Evolutionary conservation across 129 eudicot species (phyloP), one percentile per base, ranked within the genome.

Genomic region (Helichrysum umbraculigerum): DNA sequence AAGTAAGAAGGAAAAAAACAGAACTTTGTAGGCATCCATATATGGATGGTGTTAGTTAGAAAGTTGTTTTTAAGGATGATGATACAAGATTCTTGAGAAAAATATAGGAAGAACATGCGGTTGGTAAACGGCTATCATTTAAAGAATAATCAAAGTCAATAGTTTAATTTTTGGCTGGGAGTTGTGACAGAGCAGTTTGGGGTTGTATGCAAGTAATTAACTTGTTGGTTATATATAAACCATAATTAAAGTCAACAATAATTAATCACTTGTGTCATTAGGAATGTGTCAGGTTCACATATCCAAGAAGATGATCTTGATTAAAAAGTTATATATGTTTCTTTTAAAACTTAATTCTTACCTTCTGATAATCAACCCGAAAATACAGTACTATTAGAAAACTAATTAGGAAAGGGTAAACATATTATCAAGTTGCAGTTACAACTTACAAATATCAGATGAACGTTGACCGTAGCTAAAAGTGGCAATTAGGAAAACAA

Each of bases 11-110:
- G 64, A 25, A 66, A 4, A 66, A 22, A 73, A 73, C 10, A 80
- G 39, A 30, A 66, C 0, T 56, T 5, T 22, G 54, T 21, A 73
- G 19, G 74, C 39, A 19, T 80, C 75, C 83, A 80, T 79, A 54
- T 4, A n/a, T 30, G 82, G 77, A 76, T 76, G 25, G 2, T 66
- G 33, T 25, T 61, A 25, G 15, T 21, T 25, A 21, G 35, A 61
- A 37, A 66, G 68, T 66, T 66, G 14, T 35, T 66, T 3, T 35
- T 16, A 14, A 66, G 29, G 14, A 8, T 66, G 71, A 66, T 66
- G 54, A 47, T 14, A 47, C 54, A 47, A 12, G n/a, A 11, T 12
- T 12, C 11, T 66, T 9, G 25, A 57, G 71, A 66, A 33, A 0
- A 35, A 34, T n/a, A 1, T 19, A 5, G 28, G 71, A 66, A 67